Evolutionary conservation across 176 grass and related monocot species (phyloP), one percentile per base, ranked within the genome.

Genomic region (Triticum dicoccoides): DNA sequence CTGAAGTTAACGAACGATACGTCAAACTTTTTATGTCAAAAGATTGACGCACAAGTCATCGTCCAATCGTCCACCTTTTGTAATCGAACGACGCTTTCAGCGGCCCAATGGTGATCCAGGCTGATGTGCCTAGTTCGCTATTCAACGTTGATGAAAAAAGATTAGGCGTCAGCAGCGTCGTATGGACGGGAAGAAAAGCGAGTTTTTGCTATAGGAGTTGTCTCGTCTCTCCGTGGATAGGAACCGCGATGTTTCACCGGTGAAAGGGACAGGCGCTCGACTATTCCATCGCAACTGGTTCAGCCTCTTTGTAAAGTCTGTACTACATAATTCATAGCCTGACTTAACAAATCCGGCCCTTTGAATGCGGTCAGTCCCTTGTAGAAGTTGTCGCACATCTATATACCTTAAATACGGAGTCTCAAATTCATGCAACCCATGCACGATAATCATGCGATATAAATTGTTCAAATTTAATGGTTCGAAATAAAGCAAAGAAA

Each of bases 51-150:
- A 69, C 11, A 18, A 86, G 64, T 21, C 51, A 34, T 64, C 11
- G 8, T 9, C 30, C 39, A 30, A 29, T 77, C 65, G 5, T 32
- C 64, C 32, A 61, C 4, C 2, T 37, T 70, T 70, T 61, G 21
- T 33, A 79, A 33, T 23, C 12, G 30, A 34, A 10, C 41, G 23
- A 29, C 42, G 39, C 76, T 52, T 21, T 37, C 24, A 27, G 33
- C 68, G 20, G 44, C 17, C 32, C 18, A 67, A n/a, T 11, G 13
- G 8, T 62, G 47, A 69, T 84, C 54, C 8, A 80, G 45, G 7
- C 29, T 44, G 76, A 89, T 42, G 87, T 84, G 59, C 74, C 58
- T 23, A 25, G 39, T 15, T 73, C 9, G n/a, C 24, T 27, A 73
- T 73, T 73, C n/a, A 78, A 62, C 54, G 21, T 7, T 58, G 73